These are phyloP conservation scores for Colletotrichum sp. DNA, from an alignment of 2,329 filamentous ascomycete species.

Conservation along the genomic window DNA sequence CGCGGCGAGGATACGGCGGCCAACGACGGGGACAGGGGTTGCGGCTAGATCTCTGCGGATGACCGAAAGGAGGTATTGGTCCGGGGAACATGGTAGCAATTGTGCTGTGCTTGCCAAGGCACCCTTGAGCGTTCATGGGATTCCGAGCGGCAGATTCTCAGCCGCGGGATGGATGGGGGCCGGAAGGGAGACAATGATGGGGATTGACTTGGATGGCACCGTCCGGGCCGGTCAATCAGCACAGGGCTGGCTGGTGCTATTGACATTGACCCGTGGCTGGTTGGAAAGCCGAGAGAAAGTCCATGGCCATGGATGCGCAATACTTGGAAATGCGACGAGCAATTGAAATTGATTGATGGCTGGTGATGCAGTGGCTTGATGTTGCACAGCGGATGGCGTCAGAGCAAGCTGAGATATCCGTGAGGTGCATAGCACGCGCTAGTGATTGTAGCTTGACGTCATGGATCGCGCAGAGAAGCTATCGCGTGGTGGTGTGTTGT, in stretches of 20 bases:
- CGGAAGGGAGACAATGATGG: background rate
- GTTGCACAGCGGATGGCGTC: conserved; percentile 15
- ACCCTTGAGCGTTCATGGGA: background rate
- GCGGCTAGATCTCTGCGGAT: background rate
- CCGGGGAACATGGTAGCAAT: background rate
- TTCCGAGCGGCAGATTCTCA: background rate
- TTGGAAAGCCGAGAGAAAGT: background rate
- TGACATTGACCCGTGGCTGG: background rate
- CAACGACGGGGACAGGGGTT: background rate
- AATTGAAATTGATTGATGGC: background rate
- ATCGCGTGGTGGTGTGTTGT: background rate
- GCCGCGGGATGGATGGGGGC: background rate
- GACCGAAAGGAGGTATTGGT: background rate
- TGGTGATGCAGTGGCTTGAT: conserved; percentile 20
- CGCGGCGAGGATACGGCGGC: background rate
- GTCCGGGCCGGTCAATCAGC: background rate
- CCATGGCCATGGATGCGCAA: background rate
- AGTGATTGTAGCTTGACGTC: conserved; percentile 13
- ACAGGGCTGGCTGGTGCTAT: background rate
- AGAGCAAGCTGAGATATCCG: background rate
- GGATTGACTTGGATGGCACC: background rate
- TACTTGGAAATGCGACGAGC: background rate
- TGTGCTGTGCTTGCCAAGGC: background rate
- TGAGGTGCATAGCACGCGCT: conserved; percentile 1
- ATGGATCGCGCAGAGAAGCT: conserved; percentile 6